These are phyloP conservation scores for Aeminium ludgeri DNA, from an alignment of 495 filamentous ascomycete genomes.

Conservation along the genomic window DNA sequence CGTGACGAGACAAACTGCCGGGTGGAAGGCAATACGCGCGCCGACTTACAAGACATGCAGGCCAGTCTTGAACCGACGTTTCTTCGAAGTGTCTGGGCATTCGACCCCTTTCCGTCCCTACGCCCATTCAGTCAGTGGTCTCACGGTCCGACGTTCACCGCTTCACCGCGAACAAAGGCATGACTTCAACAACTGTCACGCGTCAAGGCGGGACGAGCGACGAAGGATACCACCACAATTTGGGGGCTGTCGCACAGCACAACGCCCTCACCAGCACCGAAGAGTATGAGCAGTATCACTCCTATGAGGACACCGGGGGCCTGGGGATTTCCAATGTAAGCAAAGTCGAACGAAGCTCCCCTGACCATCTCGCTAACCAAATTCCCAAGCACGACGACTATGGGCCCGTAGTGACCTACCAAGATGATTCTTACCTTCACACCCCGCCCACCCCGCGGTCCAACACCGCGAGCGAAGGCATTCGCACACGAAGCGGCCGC, in stretches of 20 bases:
- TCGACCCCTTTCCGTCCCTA: neutral
- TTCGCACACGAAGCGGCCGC: constrained; percentile 33
- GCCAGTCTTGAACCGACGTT: neutral
- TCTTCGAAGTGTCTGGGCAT: neutral
- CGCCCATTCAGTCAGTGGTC: neutral
- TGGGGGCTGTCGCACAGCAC: constrained; percentile 10
- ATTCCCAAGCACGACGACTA: no score
- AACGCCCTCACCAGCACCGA: constrained; percentile 10
- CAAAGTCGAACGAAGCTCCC: neutral
- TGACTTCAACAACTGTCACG: constrained; percentile 6
- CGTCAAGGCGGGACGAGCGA: constrained; percentile 1
- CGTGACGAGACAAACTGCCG: constrained; percentile 7
- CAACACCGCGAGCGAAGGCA: constrained; percentile 20
- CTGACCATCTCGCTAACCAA: neutral
- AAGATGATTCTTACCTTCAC: constrained; percentile 10
- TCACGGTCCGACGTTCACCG: neutral
- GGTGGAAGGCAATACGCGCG: neutral
- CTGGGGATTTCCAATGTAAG: constrained; percentile 12
- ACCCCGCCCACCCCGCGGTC: constrained; percentile 27
- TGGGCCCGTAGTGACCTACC: neutral
- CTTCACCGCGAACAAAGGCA: neutral
- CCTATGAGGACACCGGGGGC: constrained; percentile 7
- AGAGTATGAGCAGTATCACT: constrained; percentile 5
- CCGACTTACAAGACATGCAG: constrained; percentile 18
- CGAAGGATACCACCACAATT: constrained; percentile 6